Percentiles rank a stretch among this genome's conserved stretches.
phyloP scores from a whole-genome alignment of 306 rosid species.

The Geum urbanum region DNA sequence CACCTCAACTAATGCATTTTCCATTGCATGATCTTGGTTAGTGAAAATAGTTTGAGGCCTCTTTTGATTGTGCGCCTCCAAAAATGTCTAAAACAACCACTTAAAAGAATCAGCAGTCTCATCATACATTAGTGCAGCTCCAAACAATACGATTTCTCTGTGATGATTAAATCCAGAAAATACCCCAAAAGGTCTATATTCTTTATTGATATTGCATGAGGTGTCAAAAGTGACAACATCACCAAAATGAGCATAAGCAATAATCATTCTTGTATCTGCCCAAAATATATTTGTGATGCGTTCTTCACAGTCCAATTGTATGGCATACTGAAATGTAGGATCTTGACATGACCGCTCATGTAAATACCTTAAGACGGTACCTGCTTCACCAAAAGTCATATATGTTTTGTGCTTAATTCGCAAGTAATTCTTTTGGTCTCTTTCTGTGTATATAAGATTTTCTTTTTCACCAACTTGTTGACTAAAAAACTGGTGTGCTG shows the following conservation, averaged over 20 bases:
- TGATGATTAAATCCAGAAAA: not conserved
- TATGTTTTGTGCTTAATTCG: not conserved
- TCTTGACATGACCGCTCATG: not conserved
- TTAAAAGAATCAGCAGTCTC: not conserved
- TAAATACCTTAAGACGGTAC: not conserved
- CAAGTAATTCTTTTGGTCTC: not conserved
- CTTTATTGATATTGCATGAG: not conserved
- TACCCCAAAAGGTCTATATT: not conserved
- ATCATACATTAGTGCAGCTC: not conserved
- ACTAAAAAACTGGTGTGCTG: not conserved
- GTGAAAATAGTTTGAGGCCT: too few species aligned
- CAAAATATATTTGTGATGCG: not conserved
- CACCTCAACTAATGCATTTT: too few species aligned
- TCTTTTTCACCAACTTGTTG: not conserved
- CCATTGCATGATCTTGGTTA: too few species aligned
- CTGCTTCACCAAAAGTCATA: not conserved
- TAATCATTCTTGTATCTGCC: not conserved
- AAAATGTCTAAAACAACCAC: not conserved
- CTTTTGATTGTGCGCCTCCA: not conserved
- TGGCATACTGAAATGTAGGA: too few species aligned
- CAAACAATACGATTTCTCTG: not conserved
- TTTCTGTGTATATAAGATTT: not conserved
- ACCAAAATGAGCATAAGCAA: slow-evolving; percentile 11
- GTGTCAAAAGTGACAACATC: slow-evolving; percentile 1
- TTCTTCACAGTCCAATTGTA: too few species aligned